phyloP scores from a whole-genome alignment of 164 flowering plant genomes.

The Santalum album region DNA sequence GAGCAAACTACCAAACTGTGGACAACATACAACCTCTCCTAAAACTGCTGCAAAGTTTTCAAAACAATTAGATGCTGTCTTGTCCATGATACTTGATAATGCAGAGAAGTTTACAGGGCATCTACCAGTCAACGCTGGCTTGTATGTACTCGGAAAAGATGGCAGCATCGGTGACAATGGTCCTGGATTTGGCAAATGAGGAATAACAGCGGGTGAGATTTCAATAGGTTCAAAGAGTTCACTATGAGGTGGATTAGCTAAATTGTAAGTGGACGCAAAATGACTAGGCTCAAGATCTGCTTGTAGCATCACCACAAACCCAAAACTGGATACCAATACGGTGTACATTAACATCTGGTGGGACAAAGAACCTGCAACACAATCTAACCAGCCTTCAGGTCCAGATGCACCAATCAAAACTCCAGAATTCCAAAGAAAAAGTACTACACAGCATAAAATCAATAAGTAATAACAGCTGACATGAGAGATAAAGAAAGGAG shows the following conservation, averaged over 20 bases:
- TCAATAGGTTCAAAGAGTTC: slow-evolving; percentile 74
- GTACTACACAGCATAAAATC: too few relatives aligned
- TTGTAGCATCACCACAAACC: slow-evolving; percentile 26
- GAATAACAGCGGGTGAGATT: slow-evolving; percentile 83
- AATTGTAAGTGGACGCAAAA: slow-evolving; percentile 25
- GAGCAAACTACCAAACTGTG: slow-evolving; percentile 74
- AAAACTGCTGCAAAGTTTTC: slow-evolving; percentile 65
- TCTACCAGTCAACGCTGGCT: slow-evolving; percentile 80
- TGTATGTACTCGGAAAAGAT: slow-evolving; percentile 43
- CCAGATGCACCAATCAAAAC: not conserved
- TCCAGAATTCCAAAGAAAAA: too few relatives aligned
- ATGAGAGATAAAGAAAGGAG: too few relatives aligned
- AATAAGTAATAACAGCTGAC: too few relatives aligned
- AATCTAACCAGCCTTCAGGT: slow-evolving; percentile 1
- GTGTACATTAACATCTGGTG: slow-evolving; percentile 27
- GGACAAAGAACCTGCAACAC: slow-evolving; percentile 45
- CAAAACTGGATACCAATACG: slow-evolving; percentile 38
- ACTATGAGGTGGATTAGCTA: slow-evolving; percentile 46
- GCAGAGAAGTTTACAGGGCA: slow-evolving; percentile 82
- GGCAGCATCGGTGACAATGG: slow-evolving; percentile 76
- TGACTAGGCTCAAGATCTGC: slow-evolving; percentile 16
- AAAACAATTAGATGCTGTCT: slow-evolving; percentile 83
- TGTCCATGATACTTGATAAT: slow-evolving; percentile 55
- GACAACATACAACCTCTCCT: slow-evolving; percentile 93
- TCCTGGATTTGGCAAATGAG: slow-evolving; percentile 45